These are phyloP conservation scores for Ceratocystis lukuohia DNA, from an alignment of 2,329 filamentous ascomycete species.

Conservation along the genomic window DNA sequence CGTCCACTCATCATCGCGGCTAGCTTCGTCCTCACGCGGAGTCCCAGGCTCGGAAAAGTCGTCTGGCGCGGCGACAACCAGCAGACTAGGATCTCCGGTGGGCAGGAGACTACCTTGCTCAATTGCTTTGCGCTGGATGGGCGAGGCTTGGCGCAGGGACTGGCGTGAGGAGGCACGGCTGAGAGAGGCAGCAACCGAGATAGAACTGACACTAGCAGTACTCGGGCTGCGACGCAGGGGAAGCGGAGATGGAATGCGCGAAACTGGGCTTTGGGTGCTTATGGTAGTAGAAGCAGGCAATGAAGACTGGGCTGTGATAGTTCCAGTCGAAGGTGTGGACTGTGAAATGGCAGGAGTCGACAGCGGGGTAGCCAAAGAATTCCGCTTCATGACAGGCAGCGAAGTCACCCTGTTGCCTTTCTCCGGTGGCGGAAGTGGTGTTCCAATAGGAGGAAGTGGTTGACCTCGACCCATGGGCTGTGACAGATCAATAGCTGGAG, in stretches of 20 bases:
- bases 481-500: conserved; percentile 32
- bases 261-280: background rate
- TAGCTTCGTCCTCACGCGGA: conserved; percentile 27
- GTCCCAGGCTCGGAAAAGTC: conserved; percentile 45
- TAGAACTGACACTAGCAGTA: conserved; percentile 11
- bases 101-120: conserved; percentile 16
- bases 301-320: conserved; percentile 31
- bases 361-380: conserved; percentile 24
- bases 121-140: conserved; percentile 13
- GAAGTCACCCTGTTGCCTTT: conserved; percentile 45
- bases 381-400: conserved; percentile 49
- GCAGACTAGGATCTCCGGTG: conserved; percentile 29
- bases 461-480: conserved; percentile 73
- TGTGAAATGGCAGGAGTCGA: background rate
- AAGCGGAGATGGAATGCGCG: conserved; percentile 14
- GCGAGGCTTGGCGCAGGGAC: conserved; percentile 15
- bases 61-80: conserved; percentile 51
- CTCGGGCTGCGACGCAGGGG: conserved; percentile 14
- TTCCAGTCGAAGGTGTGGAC: background rate
- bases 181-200: conserved; percentile 5
- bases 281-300: conserved; percentile 25
- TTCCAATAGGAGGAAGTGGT: conserved; percentile 68
- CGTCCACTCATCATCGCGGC: conserved; percentile 25
- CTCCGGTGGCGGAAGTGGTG: conserved; percentile 58
- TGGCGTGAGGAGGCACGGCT: conserved; percentile 16